A percentile compares a stretch with the other conserved stretches of the same genome.
Conservation (phyloP, 2,329 filamentous ascomycete genomes). For the Diaporthe ilicicola region DNA sequence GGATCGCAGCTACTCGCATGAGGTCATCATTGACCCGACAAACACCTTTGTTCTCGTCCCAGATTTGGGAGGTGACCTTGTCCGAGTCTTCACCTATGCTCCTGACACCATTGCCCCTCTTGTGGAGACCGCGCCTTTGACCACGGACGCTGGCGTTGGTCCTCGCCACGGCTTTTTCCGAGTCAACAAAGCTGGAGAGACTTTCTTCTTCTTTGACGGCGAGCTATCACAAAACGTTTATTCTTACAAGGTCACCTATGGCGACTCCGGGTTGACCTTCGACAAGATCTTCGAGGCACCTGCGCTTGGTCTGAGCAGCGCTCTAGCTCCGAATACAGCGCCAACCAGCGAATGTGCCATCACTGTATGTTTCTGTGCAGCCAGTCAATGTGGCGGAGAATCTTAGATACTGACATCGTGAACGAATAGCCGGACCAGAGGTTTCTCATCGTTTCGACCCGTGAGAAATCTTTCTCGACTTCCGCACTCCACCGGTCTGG, state of each 20-base stretch:
- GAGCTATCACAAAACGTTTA: conserved; percentile 36
- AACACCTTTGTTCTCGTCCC: conserved; percentile 68
- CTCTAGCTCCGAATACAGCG: conserved; percentile 32
- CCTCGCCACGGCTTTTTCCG: conserved; percentile 37
- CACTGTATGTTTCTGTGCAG: conserved; percentile 28
- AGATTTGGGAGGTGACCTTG: conserved; percentile 70
- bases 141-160: conserved; percentile 32
- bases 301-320: conserved; percentile 32
- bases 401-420: neutral
- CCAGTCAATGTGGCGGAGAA: neutral
- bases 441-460: conserved; percentile 74
- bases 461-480: conserved; percentile 64
- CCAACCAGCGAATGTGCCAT: conserved; percentile 36
- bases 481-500: conserved; percentile 42
- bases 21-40: conserved; percentile 71
- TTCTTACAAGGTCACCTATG: conserved; percentile 37
- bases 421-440: conserved; percentile 53
- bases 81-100: conserved; percentile 59
- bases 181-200: conserved; percentile 30
- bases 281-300: conserved; percentile 34
- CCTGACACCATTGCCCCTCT: conserved; percentile 32
- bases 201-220: conserved; percentile 37
- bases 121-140: conserved; percentile 32
- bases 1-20: conserved; percentile 68
- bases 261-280: conserved; percentile 33